Percentiles rank a stretch among this genome's conserved stretches.
phyloP scores from a whole-genome alignment of 179 eudicot species.

The Drosera spatulata region DNA sequence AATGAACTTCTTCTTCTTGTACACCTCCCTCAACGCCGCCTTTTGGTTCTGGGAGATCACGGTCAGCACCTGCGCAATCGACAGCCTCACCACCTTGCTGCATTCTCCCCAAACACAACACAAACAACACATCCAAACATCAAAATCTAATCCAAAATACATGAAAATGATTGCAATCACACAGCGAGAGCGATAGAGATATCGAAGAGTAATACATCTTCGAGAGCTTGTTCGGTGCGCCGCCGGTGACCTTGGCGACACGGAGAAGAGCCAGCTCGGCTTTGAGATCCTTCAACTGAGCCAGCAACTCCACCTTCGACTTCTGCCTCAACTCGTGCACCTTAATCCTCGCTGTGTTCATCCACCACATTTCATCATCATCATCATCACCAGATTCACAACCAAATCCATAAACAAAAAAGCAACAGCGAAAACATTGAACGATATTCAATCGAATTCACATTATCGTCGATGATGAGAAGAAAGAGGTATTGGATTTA shows the following conservation, averaged over 20 bases:
- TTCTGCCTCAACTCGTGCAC: constrained; percentile 24
- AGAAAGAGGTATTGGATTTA: too few relatives aligned
- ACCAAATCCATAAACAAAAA: not conserved
- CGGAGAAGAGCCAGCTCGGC: constrained; percentile 37
- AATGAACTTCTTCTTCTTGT: constrained; percentile 47
- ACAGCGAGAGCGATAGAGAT: too few relatives aligned
- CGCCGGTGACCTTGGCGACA: too few relatives aligned
- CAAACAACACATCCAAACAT: constrained; percentile 34
- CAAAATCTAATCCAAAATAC: not conserved
- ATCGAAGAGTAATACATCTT: too few relatives aligned
- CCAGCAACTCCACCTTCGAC: constrained; percentile 14
- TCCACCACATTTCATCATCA: not conserved
- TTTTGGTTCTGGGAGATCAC: constrained; percentile 62
- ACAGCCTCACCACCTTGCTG: constrained; percentile 73
- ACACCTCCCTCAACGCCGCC: constrained; percentile 34
- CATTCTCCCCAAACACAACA: constrained; percentile 3
- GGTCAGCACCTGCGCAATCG: constrained; percentile 74
- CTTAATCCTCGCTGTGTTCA: constrained; percentile 36
- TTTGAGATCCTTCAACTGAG: constrained; percentile 38
- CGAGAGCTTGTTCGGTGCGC: too few relatives aligned
- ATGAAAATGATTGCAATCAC: too few relatives aligned
- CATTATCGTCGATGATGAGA: too few relatives aligned
- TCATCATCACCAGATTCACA: not conserved
- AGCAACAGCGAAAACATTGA: too few relatives aligned
- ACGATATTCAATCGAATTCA: too few relatives aligned